Evolutionary conservation across 805 yeast genomes (phyloP).

Genomic region (Metschnikowia continentalis): DNA sequence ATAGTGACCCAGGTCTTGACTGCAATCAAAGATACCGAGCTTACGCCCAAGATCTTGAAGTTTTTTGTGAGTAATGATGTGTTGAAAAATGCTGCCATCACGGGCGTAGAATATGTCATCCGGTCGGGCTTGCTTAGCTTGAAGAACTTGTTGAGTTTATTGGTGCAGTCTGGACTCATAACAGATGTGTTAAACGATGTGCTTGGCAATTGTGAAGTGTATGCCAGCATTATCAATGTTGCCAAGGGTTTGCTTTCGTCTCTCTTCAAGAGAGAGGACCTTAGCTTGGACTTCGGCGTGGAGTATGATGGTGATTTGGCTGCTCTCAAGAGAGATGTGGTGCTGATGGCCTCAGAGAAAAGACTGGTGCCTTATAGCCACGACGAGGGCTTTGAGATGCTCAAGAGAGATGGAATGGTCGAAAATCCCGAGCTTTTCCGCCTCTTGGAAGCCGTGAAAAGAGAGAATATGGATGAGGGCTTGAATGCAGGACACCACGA

Average conservation of each 20-base stretch:
- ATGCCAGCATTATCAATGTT: conserved; percentile 30
- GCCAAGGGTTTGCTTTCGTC: conserved; percentile 24
- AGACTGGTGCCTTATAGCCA: conserved; percentile 4
- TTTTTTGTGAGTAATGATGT: conserved; percentile 27
- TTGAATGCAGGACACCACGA: too few species aligned
- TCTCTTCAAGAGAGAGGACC: conserved; percentile 8
- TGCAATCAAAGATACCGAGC: conserved; percentile 32
- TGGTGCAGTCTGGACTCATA: conserved; percentile 36
- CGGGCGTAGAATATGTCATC: conserved; percentile 22
- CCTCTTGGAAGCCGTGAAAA: conserved; percentile 9
- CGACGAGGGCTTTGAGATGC: conserved; percentile 15
- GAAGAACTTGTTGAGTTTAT: conserved; percentile 30
- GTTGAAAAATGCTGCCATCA: conserved; percentile 21
- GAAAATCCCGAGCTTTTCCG: conserved; percentile 3
- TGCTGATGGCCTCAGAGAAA: neutral
- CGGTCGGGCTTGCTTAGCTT: conserved; percentile 31
- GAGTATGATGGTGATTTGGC: conserved; percentile 1
- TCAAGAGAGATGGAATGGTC: conserved; percentile 14
- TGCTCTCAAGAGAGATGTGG: neutral
- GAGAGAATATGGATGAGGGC: neutral
- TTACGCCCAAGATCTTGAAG: conserved; percentile 33
- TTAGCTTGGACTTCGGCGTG: neutral
- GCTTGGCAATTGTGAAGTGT: conserved; percentile 36
- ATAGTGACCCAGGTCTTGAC: conserved; percentile 39
- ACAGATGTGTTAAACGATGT: conserved; percentile 31